Evolutionary conservation across 441 rosid species (phyloP), one percentile per base, ranked within the genome.

Genomic region (Jatropha podagrica): DNA sequence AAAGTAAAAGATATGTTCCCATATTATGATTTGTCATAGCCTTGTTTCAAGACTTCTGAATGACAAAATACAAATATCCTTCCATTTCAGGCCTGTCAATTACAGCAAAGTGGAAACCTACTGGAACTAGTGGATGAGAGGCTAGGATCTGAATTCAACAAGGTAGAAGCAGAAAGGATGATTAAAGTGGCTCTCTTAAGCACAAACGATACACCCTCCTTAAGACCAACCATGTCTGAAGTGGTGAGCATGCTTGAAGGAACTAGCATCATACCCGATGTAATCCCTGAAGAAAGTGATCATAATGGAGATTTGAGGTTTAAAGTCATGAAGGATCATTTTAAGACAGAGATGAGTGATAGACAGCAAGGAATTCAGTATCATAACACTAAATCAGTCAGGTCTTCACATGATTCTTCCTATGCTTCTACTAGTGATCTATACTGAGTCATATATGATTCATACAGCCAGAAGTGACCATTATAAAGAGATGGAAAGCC

Each of bases 241-340:
- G 95, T 87, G 2, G 92, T 86, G 11, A 85, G 83, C 42, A 92
- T 89, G 97, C 85, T 90, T 0, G 90, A 89, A 78, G 91, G 94
- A 69, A 69, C 51, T 0, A 75, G 68, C 59, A 56, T 54, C 3
- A 75, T 90, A 37, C 90, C 83, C 9, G 87, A 86, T 42, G 3
- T 72, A 17, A 38, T 61, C 5, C 83, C 83, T n/a, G 86, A 83
- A 66, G 26, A 72, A 51, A 79, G 77, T 49, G 74, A 42, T 76
- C 75, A 81, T 32, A 69, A 75, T 68, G 81, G 82, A 79, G 90
- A 89, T 84, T 44, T 87, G 80, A 83, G 96, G 83, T 89, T 88
- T 68, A 86, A 80, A 70, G 85, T 84, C 46, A 78, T 86, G 52
- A 83, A 86, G 78, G 92, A 84, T 58, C 78, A 68, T 18, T 59